Base-by-base conservation (phyloP, 371 early-diverging fungal genomes). In the Batrachochytrium dendrobatidis region DNA sequence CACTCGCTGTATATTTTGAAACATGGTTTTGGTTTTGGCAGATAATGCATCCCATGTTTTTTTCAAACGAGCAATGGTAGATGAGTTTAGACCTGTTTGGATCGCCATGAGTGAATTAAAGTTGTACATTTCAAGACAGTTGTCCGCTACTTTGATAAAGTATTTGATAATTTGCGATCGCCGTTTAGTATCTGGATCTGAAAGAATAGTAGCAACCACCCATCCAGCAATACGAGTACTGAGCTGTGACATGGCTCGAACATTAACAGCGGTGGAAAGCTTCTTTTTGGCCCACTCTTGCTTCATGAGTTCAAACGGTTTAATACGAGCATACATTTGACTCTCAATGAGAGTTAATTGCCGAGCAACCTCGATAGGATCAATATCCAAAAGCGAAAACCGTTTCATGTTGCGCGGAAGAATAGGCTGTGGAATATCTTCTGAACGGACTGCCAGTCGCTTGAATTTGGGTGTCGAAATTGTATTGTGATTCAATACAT, bases 271-370 rank as follows among this genome's bases (percentile, higher is more conserved):
- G 33, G 59, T 15, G 35, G 24, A 30, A 1, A 33, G 43, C 8
- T 60, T 52, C 52, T 66, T 68, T 56, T 65, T 66, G 5, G 86
- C 81, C 95, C 95, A 96, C 6, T 89, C 90, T 65, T 94, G 91
- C 60, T 85, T 82, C 34, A 96, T 67, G 58, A 90, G 88, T 72
- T 96, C 97, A 49, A 84, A 77, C 3, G 91, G 88, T 35, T 83
- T 77, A 56, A 96, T 90, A 55, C 81, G 81, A 71, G 81, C 83
- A 67, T 89, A 95, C 12, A 86, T 53, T 32, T 79, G 82, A 20
- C 83, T 86, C 62, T 94, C 92, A 58, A 93, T 83, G 39, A 95
- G 69, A 1, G 91, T 92, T 55, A 96, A 66, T 72, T 96, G 95
- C 5, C 96, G 81, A 0, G 93, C 93, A 28, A 96, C 62, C 71